Conservation (phyloP, 1,284 basidiomycete species). For the Melampsora occidentalis region DNA sequence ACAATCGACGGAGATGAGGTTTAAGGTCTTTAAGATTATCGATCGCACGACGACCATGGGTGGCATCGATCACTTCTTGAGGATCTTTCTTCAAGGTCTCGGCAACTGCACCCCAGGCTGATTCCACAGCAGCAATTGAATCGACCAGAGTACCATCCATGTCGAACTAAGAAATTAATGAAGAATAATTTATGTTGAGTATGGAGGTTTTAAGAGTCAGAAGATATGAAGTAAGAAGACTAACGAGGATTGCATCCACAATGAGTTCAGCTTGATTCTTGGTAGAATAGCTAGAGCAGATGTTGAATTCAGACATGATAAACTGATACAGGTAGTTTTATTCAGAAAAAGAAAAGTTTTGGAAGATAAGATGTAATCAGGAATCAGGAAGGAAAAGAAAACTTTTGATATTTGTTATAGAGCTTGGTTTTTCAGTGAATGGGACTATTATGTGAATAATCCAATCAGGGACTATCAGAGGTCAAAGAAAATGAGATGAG, state of each 20-base stretch:
- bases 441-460: too few relatives aligned
- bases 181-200: not conserved
- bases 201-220: too few relatives aligned
- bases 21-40: slow-evolving; percentile 66
- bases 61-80: slow-evolving; percentile 58
- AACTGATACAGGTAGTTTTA: too few relatives aligned
- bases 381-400: too few relatives aligned
- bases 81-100: slow-evolving; percentile 56
- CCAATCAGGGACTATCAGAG: too few relatives aligned
- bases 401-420: too few relatives aligned
- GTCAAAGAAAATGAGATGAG: too few relatives aligned
- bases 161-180: slow-evolving; percentile 11
- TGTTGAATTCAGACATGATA: slow-evolving; percentile 28
- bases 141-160: slow-evolving; percentile 63
- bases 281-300: slow-evolving; percentile 22
- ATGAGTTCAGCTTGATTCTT: slow-evolving; percentile 48
- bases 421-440: too few relatives aligned
- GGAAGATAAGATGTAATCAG: too few relatives aligned
- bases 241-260: slow-evolving; percentile 49
- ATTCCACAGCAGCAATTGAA: slow-evolving; percentile 72
- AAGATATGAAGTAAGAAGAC: not conserved
- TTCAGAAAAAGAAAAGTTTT: too few relatives aligned
- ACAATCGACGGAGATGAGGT: slow-evolving; percentile 58
- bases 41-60: slow-evolving; percentile 70
- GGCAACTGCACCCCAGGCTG: slow-evolving; percentile 73